Base-by-base conservation (phyloP, 768 basidiomycete species). In the Suillus paluster region DNA sequence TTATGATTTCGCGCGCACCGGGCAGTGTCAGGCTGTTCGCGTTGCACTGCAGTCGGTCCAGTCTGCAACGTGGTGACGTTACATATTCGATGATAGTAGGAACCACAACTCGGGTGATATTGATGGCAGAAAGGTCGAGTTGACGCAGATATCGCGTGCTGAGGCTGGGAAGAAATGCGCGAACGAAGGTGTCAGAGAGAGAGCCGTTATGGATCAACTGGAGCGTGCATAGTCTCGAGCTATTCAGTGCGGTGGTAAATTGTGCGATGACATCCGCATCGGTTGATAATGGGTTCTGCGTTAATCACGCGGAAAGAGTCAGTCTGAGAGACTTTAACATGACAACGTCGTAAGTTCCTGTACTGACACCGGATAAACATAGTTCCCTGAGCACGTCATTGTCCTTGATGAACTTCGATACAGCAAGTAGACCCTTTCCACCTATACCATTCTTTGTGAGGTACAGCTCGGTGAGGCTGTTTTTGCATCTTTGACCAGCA, bases 381-480 rank as follows among this genome's bases (percentile, higher is more conserved):
- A 90, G 67, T 49, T 80, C 80, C 65, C 77, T 78, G 46, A 90
- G 68, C 25, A 74, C 66, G 0, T 60, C 64, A 66, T 87, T 88
- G 10, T 74, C 74, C 53, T 72, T 73, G 34, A 90, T 62, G 69
- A 86, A 89, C 42, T 74, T 68, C 6, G 81, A 69, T 45, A 90
- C 81, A n/a, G 84, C 81, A 50, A 77, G 68, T 5, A 90, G 78
- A 6, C 87, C 86, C 39, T 70, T 69, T 66, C 87, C 79, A 10
- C 86, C 83, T 33, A 90, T 84, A 10, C 70, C 70, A 62, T 86
- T 88, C 4, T 79, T 77, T 57, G 86, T 88, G 59, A 90, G 77
- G 63, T 79, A 82, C 36, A 90, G 83, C 66, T 87, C 84, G 2
- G 75, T 72, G 59, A 90, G 80, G 54, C 65, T 56, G 6, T 68